Percentiles rank a stretch among this genome's conserved stretches.
These are phyloP conservation scores for Picocystis salinarum DNA, from an alignment of 139 green algal species.

Conservation along the genomic window DNA sequence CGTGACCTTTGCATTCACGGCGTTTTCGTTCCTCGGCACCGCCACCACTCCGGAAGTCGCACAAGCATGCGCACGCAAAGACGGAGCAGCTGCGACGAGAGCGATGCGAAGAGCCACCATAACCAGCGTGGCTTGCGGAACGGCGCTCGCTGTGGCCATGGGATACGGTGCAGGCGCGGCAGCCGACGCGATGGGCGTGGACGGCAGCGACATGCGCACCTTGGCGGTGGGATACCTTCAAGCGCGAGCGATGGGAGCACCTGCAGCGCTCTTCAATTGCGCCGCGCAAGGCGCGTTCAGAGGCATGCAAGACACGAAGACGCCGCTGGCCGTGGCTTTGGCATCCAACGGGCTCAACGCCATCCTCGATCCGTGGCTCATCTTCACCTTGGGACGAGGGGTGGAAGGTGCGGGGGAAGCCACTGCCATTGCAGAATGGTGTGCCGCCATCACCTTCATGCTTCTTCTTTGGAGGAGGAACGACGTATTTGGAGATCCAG, in stretches of 20 bases:
- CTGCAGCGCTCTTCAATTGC: constrained; percentile 36
- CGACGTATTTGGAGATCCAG: constrained; percentile 12
- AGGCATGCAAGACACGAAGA: constrained; percentile 45
- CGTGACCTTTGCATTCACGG: constrained; percentile 43
- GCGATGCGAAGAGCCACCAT: constrained; percentile 15
- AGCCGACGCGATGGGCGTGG: constrained; percentile 34
- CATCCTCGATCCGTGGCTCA: constrained; percentile 20
- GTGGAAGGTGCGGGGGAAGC: constrained; percentile 30
- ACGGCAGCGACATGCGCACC: constrained; percentile 14
- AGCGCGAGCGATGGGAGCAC: constrained; percentile 24
- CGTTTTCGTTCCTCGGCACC: constrained; percentile 60
- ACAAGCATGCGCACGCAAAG: too few species aligned
- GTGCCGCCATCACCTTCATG: constrained; percentile 27
- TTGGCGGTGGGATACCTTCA: constrained; percentile 27
- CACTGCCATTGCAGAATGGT: constrained; percentile 28
- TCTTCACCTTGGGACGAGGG: constrained; percentile 18
- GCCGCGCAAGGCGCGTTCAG: constrained; percentile 45
- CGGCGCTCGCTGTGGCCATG: constrained; percentile 6
- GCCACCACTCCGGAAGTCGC: constrained; percentile 52
- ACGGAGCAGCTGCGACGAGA: too few species aligned
- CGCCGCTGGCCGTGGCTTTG: constrained; percentile 39
- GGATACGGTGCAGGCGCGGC: constrained; percentile 5
- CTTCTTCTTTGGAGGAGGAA: constrained; percentile 13
- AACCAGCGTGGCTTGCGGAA: constrained; percentile 1
- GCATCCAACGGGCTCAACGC: constrained; percentile 45